These are phyloP conservation scores for Thielaviopsis musarum DNA, from an alignment of 2,329 filamentous ascomycete species.

Conservation along the genomic window DNA sequence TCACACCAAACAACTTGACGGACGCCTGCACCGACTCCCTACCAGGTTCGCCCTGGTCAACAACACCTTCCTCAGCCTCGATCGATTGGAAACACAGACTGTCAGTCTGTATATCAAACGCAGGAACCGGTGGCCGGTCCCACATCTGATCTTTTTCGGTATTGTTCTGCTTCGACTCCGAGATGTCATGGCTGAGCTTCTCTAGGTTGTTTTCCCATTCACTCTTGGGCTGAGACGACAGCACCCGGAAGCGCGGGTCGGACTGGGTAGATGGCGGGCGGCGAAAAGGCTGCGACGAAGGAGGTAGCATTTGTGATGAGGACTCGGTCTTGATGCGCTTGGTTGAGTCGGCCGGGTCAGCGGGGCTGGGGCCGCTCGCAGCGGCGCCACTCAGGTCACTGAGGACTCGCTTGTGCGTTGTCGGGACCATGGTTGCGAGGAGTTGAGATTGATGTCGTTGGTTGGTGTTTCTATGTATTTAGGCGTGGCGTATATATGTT, in stretches of 20 bases:
- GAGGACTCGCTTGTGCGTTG: constrained; percentile 7
- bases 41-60: constrained; percentile 42
- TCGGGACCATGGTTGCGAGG: not conserved
- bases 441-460: not conserved
- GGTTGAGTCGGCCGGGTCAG: not conserved
- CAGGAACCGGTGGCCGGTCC: constrained; percentile 44
- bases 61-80: constrained; percentile 76
- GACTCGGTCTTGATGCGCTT: constrained; percentile 5
- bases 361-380: not conserved
- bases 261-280: constrained; percentile 29
- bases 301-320: not conserved
- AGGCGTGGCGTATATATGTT: not conserved
- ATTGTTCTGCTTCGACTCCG: constrained; percentile 68
- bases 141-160: constrained; percentile 88
- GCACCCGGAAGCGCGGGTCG: constrained; percentile 38
- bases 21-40: constrained; percentile 33
- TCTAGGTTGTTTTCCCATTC: constrained; percentile 88
- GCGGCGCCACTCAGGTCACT: not conserved
- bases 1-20: constrained; percentile 88
- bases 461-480: not conserved
- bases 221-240: constrained; percentile 71
- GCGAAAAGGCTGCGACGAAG: not conserved
- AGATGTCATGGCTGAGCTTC: constrained; percentile 89
- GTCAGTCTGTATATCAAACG: constrained; percentile 41
- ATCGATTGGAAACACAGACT: constrained; percentile 88